Evolutionary conservation across 1,139 yeast genomes (phyloP).

Genomic region (Geotrichum klebahnii): DNA sequence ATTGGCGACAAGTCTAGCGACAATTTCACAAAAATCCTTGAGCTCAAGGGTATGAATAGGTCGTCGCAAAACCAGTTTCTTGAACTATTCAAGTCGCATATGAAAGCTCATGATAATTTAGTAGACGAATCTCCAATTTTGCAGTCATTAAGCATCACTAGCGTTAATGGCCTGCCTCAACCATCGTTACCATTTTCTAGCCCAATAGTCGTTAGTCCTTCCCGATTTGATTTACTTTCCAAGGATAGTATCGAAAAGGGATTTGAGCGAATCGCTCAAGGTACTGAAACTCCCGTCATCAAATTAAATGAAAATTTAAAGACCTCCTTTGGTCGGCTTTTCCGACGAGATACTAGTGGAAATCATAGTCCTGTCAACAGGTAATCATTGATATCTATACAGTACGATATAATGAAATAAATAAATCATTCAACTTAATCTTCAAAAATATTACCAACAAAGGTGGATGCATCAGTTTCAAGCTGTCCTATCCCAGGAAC

Average conservation of each 20-base stretch:
- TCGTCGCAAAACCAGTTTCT: constrained; percentile 49
- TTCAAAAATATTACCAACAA: constrained; percentile 15
- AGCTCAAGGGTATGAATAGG: constrained; percentile 54
- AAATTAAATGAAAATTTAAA: constrained; percentile 58
- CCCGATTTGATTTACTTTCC: constrained; percentile 32
- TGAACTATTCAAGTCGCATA: constrained; percentile 58
- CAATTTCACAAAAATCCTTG: constrained; percentile 63
- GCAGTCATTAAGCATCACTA: constrained; percentile 28
- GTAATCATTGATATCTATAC: neutral
- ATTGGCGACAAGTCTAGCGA: constrained; percentile 61
- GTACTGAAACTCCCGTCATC: constrained; percentile 51
- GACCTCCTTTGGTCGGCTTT: constrained; percentile 52
- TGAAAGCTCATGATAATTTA: constrained; percentile 50
- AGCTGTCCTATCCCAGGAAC: constrained; percentile 12
- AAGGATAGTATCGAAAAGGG: constrained; percentile 55
- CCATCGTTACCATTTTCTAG: constrained; percentile 5
- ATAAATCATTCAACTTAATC: neutral
- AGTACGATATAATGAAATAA: neutral
- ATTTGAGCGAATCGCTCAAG: constrained; percentile 48
- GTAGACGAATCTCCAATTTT: constrained; percentile 47
- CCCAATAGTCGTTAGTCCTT: neutral
- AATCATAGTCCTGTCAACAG: constrained; percentile 18
- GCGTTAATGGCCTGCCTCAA: constrained; percentile 5
- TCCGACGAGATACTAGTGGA: constrained; percentile 44
- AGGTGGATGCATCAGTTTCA: constrained; percentile 11